phyloP scores from a whole-genome alignment of 371 early-diverging fungal species.

The Smittium culicis region DNA sequence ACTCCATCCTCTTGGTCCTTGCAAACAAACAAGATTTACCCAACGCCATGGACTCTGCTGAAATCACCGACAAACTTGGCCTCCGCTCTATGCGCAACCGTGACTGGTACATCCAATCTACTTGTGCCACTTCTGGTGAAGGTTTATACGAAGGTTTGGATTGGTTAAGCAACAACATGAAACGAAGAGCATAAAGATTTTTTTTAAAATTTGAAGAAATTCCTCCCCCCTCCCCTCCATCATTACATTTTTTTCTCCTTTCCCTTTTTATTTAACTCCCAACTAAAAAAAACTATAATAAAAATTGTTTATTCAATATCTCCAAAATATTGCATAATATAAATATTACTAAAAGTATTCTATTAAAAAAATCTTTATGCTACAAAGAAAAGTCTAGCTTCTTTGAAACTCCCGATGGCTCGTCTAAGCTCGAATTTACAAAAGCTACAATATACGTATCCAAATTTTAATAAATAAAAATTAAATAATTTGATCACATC shows the following conservation, averaged over 20 bases:
- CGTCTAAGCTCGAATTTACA: neutral
- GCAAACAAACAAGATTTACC: conserved; percentile 89
- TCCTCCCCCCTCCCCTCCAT: neutral
- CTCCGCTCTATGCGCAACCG: conserved; percentile 67
- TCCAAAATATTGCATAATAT: no score
- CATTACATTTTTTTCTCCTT: neutral
- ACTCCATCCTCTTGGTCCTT: conserved; percentile 67
- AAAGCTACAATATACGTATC: neutral
- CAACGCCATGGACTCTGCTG: conserved; percentile 68
- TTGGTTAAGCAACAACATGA: conserved; percentile 52
- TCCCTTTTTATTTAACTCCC: neutral
- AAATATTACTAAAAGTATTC: no score
- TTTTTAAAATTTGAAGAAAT: neutral
- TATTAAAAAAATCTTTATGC: no score
- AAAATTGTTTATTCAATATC: no score
- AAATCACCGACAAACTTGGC: conserved; percentile 74
- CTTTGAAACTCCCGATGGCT: neutral
- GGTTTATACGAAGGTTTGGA: conserved; percentile 89
- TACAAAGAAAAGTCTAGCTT: neutral
- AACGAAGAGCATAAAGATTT: conserved; percentile 13
- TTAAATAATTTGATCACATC: neutral
- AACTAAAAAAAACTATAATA: no score
- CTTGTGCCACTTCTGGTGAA: conserved; percentile 87
- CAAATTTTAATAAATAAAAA: neutral
- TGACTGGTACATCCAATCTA: conserved; percentile 84